phyloP scores from a whole-genome alignment of 2,329 filamentous ascomycete genomes.

The Plenodomus biglobosus region DNA sequence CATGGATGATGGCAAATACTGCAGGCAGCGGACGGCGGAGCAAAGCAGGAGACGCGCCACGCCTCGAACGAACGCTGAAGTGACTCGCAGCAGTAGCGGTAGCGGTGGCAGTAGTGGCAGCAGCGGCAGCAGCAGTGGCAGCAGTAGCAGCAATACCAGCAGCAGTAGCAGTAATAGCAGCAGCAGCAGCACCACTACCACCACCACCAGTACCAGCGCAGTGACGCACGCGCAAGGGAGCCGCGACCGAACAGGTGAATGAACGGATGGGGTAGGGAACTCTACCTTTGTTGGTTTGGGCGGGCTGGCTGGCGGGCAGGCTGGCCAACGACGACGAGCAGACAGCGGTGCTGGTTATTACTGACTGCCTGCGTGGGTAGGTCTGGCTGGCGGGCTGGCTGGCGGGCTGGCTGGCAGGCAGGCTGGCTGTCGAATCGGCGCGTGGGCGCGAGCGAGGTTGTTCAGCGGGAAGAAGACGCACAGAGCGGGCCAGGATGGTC shows the following conservation, averaged over 20 bases:
- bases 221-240: neutral
- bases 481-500: neutral
- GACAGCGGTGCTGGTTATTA: neutral
- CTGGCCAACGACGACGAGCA: neutral
- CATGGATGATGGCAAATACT: neutral
- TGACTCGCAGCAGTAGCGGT: conserved; percentile 1
- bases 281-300: neutral
- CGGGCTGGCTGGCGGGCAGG: neutral
- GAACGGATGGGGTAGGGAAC: neutral
- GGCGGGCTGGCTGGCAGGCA: conserved; percentile 7
- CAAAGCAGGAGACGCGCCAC: neutral
- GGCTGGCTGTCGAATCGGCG: conserved; percentile 18
- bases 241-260: neutral
- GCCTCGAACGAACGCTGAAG: neutral
- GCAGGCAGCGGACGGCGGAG: neutral
- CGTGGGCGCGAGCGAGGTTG: neutral
- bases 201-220: too few species aligned
- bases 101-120: too few species aligned
- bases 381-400: conserved; percentile 6
- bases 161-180: too few species aligned
- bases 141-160: too few species aligned
- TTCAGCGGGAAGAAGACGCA: neutral
- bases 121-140: too few species aligned
- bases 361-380: neutral
- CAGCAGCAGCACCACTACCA: too few species aligned